These are phyloP conservation scores for Colletotrichum zoysiae DNA, from an alignment of 2,329 filamentous ascomycete genomes.

Conservation along the genomic window DNA sequence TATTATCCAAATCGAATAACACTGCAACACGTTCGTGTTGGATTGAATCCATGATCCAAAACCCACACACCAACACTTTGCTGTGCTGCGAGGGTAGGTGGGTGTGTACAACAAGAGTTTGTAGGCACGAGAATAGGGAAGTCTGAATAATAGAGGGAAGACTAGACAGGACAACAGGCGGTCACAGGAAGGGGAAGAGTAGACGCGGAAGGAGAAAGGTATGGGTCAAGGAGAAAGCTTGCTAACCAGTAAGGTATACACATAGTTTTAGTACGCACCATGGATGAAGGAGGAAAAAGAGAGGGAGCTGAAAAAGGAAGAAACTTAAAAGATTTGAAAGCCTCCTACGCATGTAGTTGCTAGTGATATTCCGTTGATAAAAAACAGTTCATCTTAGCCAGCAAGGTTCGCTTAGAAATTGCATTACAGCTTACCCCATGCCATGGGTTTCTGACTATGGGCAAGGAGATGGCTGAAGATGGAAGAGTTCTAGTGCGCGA, in stretches of 20 bases:
- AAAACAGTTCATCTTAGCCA: too few species aligned
- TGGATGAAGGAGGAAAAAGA: neutral
- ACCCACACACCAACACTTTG: neutral
- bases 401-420: too few species aligned
- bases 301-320: neutral
- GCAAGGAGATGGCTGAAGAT: too few species aligned
- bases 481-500: too few species aligned
- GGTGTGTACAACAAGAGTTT: neutral
- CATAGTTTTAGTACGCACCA: neutral
- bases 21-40: neutral
- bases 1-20: slow-evolving; percentile 25
- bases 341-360: too few species aligned
- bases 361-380: too few species aligned
- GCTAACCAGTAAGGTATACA: too few species aligned
- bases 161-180: neutral
- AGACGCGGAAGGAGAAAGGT: neutral
- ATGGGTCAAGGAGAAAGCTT: neutral
- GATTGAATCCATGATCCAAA: neutral
- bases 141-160: neutral
- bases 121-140: neutral
- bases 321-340: neutral
- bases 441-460: too few species aligned
- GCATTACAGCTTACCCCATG: too few species aligned
- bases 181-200: neutral
- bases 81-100: neutral